Evolutionary conservation across 202 grass and related monocot genomes (phyloP), one percentile per base, ranked within the genome.

Genomic region (Panicum virgatum): DNA sequence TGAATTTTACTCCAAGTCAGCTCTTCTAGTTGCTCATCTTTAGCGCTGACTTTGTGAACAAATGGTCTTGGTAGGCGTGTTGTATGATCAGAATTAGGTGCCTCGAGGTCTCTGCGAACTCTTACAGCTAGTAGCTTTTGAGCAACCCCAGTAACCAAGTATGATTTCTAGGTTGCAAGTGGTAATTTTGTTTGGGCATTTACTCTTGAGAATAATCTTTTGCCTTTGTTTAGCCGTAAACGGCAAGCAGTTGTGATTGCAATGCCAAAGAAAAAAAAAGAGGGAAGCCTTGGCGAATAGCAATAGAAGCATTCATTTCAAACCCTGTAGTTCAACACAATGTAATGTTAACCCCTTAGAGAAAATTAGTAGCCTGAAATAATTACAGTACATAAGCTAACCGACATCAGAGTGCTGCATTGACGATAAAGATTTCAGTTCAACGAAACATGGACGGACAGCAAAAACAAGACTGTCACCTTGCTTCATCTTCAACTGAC

Each of bases 401-500:
- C 47, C 3, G 30, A 73, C 19, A 38, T 44, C 11, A 43, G 20
- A 13, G 63, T 11, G 22, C 11, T 7, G 3, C 13, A 1, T n/a
- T 38, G 9, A 50, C 0, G 18, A 3, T 34, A 48, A 32, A 72
- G 10, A 18, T 5, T 32, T 44, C 5, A 15, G 15, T 34, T 72
- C 16, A 48, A 51, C 16, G 26, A 32, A 29, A 72, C 51, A 51
- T 5, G 15, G 0, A 47, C 3, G 14, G 62, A 8, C 4, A 43
- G 13, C 22, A 19, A 27, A 44, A 40, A 4, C 22, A 69, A 43
- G 9, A 14, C 36, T 5, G 37, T 77, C 18, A 62, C 74, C 40
- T 63, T 36, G 11, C 22, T 62, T 80, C 67, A 66, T 85, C 79
- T 56, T 91, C 83, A 9, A 22, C 60, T 4, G 86, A 89, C 57